Conservation (phyloP, 805 yeast genomes). For the Sungouiella thailandica region DNA sequence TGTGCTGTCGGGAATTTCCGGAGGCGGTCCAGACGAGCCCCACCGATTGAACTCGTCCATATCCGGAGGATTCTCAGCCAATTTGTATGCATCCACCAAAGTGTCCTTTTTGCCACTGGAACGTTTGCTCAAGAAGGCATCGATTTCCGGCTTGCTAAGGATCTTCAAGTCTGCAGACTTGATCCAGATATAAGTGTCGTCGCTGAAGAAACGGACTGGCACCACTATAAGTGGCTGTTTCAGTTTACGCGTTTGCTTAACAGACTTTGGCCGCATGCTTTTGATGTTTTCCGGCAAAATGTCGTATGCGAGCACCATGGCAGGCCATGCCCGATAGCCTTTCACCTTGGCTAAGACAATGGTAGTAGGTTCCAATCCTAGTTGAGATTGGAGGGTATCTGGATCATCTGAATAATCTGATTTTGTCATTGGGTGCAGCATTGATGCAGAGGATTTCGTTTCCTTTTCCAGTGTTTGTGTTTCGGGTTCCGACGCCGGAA, state of each 20-base stretch:
- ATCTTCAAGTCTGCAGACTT: conserved; percentile 45
- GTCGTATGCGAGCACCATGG: conserved; percentile 62
- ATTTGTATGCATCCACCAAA: conserved; percentile 46
- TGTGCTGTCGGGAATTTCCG: conserved; percentile 22
- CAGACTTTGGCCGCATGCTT: conserved; percentile 45
- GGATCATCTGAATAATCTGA: too few species aligned
- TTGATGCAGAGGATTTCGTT: too few species aligned
- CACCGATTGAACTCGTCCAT: conserved; percentile 36
- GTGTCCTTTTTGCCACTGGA: conserved; percentile 39
- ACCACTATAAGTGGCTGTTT: conserved; percentile 12
- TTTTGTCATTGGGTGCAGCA: too few species aligned
- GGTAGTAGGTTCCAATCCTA: conserved; percentile 12
- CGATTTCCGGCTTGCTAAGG: conserved; percentile 40
- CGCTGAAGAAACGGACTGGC: conserved; percentile 68
- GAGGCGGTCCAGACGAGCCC: conserved; percentile 44
- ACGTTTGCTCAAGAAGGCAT: conserved; percentile 26
- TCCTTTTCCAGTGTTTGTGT: too few species aligned
- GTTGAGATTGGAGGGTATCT: conserved; percentile 7
- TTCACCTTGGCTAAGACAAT: conserved; percentile 69
- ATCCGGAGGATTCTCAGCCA: conserved; percentile 45
- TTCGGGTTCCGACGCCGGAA: too few species aligned
- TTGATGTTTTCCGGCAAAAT: conserved; percentile 55
- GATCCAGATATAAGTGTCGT: conserved; percentile 71
- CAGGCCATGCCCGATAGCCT: conserved; percentile 91
- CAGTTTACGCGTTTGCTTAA: conserved; percentile 20